These are phyloP conservation scores for Polyporus arcularius DNA, from an alignment of 768 basidiomycete species.

Conservation along the genomic window DNA sequence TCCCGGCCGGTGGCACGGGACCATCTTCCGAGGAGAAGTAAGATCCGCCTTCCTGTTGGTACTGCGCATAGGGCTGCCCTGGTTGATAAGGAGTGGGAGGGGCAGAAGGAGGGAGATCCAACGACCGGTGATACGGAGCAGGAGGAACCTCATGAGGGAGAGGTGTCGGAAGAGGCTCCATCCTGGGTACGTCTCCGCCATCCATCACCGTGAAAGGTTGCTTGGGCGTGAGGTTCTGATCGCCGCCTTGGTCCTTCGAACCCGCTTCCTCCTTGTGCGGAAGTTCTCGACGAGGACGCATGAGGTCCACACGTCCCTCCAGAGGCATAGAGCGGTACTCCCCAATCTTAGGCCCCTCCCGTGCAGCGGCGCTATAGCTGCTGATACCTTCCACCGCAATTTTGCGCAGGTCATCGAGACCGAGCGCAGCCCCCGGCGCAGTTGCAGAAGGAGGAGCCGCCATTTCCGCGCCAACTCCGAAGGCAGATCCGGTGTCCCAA, in stretches of 20 bases:
- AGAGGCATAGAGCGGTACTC: constrained; percentile 82
- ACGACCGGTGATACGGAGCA: constrained; percentile 48
- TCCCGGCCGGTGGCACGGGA: constrained; percentile 3
- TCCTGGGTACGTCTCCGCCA: constrained; percentile 30
- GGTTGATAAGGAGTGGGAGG: constrained; percentile 24
- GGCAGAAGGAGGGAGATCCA: constrained; percentile 22
- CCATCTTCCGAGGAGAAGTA: not conserved
- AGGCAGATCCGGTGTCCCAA: constrained; percentile 58
- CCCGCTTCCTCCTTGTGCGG: constrained; percentile 3
- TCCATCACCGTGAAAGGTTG: constrained; percentile 15
- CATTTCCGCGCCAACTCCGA: constrained; percentile 35
- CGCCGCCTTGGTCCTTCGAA: not conserved
- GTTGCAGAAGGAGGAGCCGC: constrained; percentile 23
- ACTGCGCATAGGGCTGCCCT: not conserved
- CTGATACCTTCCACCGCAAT: constrained; percentile 61
- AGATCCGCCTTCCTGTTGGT: not conserved
- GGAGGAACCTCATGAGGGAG: constrained; percentile 62
- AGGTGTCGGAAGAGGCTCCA: constrained; percentile 61
- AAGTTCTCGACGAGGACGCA: constrained; percentile 51
- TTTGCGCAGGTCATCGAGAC: constrained; percentile 64
- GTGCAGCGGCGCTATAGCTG: constrained; percentile 13
- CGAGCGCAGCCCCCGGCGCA: constrained; percentile 40
- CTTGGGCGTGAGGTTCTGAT: constrained; percentile 19
- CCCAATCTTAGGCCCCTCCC: constrained; percentile 49
- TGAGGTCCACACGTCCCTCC: constrained; percentile 86